These are phyloP conservation scores for Aureobasidium sp. DNA, from an alignment of 2,329 filamentous ascomycete species.

Conservation along the genomic window DNA sequence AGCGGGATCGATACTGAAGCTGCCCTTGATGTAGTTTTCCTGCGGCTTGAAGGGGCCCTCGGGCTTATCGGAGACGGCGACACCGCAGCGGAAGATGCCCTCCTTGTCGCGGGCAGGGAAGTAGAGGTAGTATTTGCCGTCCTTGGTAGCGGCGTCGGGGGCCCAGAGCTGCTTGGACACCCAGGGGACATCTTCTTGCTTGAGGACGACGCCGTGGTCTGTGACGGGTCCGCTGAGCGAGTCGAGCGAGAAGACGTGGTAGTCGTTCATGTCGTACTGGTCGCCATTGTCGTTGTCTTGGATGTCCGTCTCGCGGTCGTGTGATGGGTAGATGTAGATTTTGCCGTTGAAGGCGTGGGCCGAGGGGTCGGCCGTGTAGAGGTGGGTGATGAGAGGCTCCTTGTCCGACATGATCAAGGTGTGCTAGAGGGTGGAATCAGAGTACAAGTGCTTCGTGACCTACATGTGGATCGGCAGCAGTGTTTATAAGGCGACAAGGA, in stretches of 20 bases:
- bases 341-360: slow-evolving; percentile 71
- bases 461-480: not conserved
- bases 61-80: slow-evolving; percentile 57
- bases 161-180: slow-evolving; percentile 75
- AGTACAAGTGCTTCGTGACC: not conserved
- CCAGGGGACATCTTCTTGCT: slow-evolving; percentile 63
- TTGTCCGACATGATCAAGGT: slow-evolving; percentile 11
- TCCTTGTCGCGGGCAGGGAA: slow-evolving; percentile 68
- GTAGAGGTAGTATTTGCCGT: slow-evolving; percentile 68
- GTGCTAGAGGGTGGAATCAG: not conserved
- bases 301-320: slow-evolving; percentile 70
- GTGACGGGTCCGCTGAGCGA: slow-evolving; percentile 52
- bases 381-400: slow-evolving; percentile 55
- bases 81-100: slow-evolving; percentile 67
- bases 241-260: slow-evolving; percentile 67
- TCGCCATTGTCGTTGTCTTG: slow-evolving; percentile 76
- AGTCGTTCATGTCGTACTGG: slow-evolving; percentile 79
- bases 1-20: slow-evolving; percentile 71
- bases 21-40: slow-evolving; percentile 57
- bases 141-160: slow-evolving; percentile 63
- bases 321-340: slow-evolving; percentile 74
- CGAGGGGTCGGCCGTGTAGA: slow-evolving; percentile 75
- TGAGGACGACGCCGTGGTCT: slow-evolving; percentile 66
- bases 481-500: slow-evolving; percentile 9
- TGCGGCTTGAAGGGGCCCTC: slow-evolving; percentile 65